Evolutionary conservation across 202 grass and related monocot genomes (phyloP), one percentile per base, ranked within the genome.

Genomic region (Zizania palustris): DNA sequence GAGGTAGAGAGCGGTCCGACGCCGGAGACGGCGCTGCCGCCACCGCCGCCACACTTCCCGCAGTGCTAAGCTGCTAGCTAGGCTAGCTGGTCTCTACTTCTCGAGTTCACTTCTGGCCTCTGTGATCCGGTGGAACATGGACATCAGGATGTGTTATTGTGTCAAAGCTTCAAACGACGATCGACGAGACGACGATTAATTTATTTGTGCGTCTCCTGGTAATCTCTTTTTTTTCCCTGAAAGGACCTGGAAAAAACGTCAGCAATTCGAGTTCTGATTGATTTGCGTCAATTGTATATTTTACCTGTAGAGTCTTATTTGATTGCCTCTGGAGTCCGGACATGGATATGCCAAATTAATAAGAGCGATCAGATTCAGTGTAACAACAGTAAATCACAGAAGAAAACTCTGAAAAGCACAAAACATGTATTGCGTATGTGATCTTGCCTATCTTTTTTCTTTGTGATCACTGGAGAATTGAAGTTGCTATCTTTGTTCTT

Each of bases 1-100:
- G 75, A 82, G 62, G 86, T 92, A 50, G 90, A 78, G 53, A 88
- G 77, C 14, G 90, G 90, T 37, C 86, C 80, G 14, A 83, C 76
- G 8, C 40, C 77, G n/a, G 73, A 71, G 1, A 71, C 85, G 20
- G 13, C 21, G 36, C 9, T 86, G n/a, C 86, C 90, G 14, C 18
- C 70, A 51, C 90, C 86, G 3, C 90, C 90, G 3, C 56, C 73
- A 71, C 83, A 89, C 65, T 69, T 74, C 7, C 90, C 90, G 3
- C 28, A 28, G 28, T 28, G 28, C 28, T 28, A 28, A 2, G 28
- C 28, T 28, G 28, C 28, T 28, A 74, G 49, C n/a, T n/a, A n/a
- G n/a, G n/a, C n/a, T n/a, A n/a, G 35, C 65, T 73, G 69, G 1
- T 18, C 61, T 19, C n/a, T n/a, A n/a, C n/a, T n/a, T n/a, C 51